These are phyloP conservation scores for Fragaria vesca DNA, from an alignment of 306 rosid species.

Conservation along the genomic window DNA sequence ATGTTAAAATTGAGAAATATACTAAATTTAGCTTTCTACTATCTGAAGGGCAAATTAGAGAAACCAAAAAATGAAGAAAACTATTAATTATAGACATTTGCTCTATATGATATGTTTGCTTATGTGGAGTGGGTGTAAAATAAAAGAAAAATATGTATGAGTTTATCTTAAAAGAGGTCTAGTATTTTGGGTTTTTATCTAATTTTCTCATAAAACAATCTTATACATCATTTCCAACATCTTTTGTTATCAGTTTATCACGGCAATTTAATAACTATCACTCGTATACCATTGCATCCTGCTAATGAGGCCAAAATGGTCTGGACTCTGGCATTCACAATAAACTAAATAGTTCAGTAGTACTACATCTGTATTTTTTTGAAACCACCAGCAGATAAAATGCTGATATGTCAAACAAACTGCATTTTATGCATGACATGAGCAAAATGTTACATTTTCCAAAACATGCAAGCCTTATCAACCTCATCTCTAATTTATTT, in stretches of 20 bases:
- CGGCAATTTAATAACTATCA: background rate
- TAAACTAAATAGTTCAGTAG: background rate
- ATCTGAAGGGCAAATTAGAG: too few relatives aligned
- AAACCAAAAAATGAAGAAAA: too few relatives aligned
- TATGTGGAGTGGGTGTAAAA: too few relatives aligned
- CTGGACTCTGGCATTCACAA: background rate
- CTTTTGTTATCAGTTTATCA: too few relatives aligned
- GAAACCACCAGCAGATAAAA: background rate
- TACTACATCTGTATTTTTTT: too few relatives aligned
- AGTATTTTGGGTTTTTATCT: too few relatives aligned
- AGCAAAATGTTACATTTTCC: background rate
- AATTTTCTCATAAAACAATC: background rate
- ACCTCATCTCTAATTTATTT: constrained; percentile 59
- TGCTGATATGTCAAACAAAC: background rate
- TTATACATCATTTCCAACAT: background rate
- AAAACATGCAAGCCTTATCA: constrained; percentile 37
- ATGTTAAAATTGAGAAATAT: too few relatives aligned
- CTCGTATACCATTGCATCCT: background rate
- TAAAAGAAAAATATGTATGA: too few relatives aligned
- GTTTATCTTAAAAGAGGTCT: too few relatives aligned
- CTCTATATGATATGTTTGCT: too few relatives aligned
- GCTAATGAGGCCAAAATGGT: background rate
- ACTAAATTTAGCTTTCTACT: too few relatives aligned
- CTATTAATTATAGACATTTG: too few relatives aligned
- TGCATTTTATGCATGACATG: background rate